Conservation (phyloP, 345 rosid genomes). For the Raphanus sativus region DNA sequence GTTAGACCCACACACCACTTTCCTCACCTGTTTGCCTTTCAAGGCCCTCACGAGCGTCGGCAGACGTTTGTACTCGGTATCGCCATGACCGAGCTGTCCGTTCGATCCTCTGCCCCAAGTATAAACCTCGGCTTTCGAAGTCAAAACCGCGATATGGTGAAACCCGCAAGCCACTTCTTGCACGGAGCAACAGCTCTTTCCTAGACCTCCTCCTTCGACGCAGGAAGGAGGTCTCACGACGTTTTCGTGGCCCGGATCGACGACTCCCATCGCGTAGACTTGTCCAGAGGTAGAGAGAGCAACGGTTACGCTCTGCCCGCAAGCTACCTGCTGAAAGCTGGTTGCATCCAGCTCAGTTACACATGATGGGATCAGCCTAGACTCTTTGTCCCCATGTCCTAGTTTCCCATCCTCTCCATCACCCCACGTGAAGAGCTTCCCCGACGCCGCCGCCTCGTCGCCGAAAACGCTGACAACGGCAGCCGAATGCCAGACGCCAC, state of each 20-base stretch:
- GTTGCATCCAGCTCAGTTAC: slow-evolving; percentile 47
- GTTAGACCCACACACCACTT: slow-evolving; percentile 56
- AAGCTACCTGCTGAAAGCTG: slow-evolving; percentile 58
- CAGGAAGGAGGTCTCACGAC: slow-evolving; percentile 48
- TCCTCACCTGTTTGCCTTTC: slow-evolving; percentile 57
- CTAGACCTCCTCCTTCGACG: slow-evolving; percentile 45
- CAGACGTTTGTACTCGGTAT: slow-evolving; percentile 40
- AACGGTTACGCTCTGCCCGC: slow-evolving; percentile 60
- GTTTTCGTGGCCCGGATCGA: slow-evolving; percentile 50
- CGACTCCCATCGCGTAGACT: slow-evolving; percentile 56
- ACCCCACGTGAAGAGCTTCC: slow-evolving; percentile 70
- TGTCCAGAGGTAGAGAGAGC: slow-evolving; percentile 53
- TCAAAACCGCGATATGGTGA: slow-evolving; percentile 58
- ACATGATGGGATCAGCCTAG: slow-evolving; percentile 50
- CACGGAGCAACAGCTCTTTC: slow-evolving; percentile 41
- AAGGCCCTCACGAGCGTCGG: slow-evolving; percentile 62
- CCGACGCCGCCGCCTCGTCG: slow-evolving; percentile 38
- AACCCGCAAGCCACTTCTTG: slow-evolving; percentile 64
- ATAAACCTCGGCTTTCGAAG: slow-evolving; percentile 61
- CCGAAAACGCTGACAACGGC: slow-evolving; percentile 51
- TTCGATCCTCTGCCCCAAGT: slow-evolving; percentile 69
- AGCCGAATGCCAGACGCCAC: slow-evolving; percentile 77
- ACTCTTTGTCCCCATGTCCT: slow-evolving; percentile 60
- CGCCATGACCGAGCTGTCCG: slow-evolving; percentile 68
- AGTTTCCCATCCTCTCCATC: slow-evolving; percentile 63